Conservation (phyloP, 139 green algal genomes). For the Chlamydomonas sp. region DNA sequence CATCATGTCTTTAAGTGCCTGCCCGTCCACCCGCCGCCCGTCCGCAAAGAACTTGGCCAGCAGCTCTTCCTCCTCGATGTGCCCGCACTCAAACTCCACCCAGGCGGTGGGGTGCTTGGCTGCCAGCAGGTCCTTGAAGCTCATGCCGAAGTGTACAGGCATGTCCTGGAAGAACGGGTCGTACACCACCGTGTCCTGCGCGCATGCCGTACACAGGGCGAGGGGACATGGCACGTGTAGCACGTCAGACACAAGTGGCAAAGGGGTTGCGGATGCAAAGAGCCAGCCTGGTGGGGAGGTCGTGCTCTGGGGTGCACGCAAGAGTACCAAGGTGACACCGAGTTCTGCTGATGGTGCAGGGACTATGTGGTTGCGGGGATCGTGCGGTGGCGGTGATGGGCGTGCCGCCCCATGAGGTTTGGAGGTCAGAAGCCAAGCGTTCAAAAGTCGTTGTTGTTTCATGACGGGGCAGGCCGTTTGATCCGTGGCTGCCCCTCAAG, state of each 20-base stretch:
- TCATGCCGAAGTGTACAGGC: conserved; percentile 75
- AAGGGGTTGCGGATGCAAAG: no score
- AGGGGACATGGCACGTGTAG: no score
- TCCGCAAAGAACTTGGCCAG: conserved; percentile 86
- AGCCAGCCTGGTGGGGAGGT: no score
- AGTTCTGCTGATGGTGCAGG: no score
- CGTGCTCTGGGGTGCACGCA: no score
- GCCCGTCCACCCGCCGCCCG: conserved; percentile 70
- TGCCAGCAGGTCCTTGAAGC: conserved; percentile 78
- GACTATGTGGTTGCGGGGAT: no score
- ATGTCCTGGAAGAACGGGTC: conserved; percentile 91
- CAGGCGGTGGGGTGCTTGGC: conserved; percentile 88
- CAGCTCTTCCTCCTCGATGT: conserved; percentile 77
- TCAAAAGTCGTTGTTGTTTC: neutral
- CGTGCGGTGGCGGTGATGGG: neutral
- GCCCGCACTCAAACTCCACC: conserved; percentile 86
- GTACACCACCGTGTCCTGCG: conserved; percentile 79
- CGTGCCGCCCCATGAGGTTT: neutral
- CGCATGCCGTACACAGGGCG: no score
- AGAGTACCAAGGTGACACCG: no score
- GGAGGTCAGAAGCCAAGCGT: neutral
- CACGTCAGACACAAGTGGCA: neutral
- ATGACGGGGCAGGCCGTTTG: neutral
- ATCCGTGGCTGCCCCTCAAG: neutral
- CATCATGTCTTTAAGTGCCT: conserved; percentile 70